phyloP scores from a whole-genome alignment of 140 eudicot genomes.

The Oenanthe javanica region DNA sequence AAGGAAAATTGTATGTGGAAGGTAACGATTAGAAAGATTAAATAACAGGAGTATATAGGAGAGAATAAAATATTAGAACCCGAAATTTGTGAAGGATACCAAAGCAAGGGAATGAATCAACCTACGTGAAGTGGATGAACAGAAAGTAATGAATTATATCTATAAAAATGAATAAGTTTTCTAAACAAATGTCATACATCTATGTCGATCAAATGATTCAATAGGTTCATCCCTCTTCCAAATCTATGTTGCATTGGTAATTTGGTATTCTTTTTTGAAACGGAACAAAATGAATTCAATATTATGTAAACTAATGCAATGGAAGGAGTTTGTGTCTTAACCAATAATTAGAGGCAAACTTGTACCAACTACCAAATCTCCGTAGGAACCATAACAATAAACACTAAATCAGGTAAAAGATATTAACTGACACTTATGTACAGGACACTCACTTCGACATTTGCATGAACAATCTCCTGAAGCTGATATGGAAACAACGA shows the following conservation, averaged over 20 bases:
- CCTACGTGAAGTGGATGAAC: not conserved
- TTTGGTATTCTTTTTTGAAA: not conserved
- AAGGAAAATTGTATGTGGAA: not conserved
- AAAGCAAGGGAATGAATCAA: not conserved
- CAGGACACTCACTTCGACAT: not conserved
- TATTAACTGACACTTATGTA: not conserved
- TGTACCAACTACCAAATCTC: slow-evolving; percentile 19
- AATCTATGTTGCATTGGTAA: not conserved
- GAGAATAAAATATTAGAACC: not conserved
- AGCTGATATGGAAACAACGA: slow-evolving; percentile 58
- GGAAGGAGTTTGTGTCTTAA: not conserved
- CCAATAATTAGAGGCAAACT: not conserved
- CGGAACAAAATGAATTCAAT: too few relatives aligned
- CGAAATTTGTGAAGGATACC: not conserved
- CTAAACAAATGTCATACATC: not conserved
- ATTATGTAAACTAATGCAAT: not conserved
- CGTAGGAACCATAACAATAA: not conserved
- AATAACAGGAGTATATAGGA: not conserved
- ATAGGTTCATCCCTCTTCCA: not conserved
- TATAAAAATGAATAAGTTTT: not conserved
- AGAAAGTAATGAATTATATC: not conserved
- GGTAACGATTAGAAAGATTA: not conserved
- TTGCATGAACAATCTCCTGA: not conserved
- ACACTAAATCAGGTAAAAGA: not conserved
- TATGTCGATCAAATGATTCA: not conserved